Conservation (phyloP, 2,329 filamentous ascomycete genomes). For the Alternaria ethzedia region DNA sequence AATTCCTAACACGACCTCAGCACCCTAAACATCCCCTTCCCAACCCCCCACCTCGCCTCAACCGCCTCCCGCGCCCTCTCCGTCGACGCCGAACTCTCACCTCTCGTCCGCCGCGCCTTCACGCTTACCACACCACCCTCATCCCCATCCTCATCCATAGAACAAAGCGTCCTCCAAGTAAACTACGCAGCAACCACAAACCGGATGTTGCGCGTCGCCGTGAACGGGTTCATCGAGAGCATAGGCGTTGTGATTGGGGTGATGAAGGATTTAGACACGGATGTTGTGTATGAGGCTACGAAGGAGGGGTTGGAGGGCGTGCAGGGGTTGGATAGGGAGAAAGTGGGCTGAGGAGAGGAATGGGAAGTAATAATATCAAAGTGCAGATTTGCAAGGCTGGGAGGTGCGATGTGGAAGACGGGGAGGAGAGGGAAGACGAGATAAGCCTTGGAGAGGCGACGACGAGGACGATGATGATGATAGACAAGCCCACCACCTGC, state of each 20-base stretch:
- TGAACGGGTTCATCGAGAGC: constrained; percentile 96
- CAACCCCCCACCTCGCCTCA: constrained; percentile 76
- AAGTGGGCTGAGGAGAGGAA: constrained; percentile 10
- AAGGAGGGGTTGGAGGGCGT: constrained; percentile 60
- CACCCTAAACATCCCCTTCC: constrained; percentile 79
- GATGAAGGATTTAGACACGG: constrained; percentile 88
- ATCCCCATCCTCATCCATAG: constrained; percentile 1
- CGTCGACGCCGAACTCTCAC: constrained; percentile 89
- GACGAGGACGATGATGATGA: neutral
- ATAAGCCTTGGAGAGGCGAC: neutral
- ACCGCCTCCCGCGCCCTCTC: constrained; percentile 76
- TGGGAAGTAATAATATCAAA: fast-evolving
- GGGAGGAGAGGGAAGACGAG: neutral
- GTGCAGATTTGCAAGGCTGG: neutral
- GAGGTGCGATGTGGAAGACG: neutral
- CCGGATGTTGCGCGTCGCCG: constrained; percentile 92
- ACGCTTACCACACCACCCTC: constrained; percentile 52
- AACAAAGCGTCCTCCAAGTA: constrained; percentile 66
- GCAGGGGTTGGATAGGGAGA: constrained; percentile 82
- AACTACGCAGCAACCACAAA: constrained; percentile 90
- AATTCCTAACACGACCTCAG: constrained; percentile 53
- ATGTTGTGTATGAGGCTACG: constrained; percentile 67
- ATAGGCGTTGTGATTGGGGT: constrained; percentile 82
- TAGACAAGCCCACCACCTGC: neutral
- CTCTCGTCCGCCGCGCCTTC: constrained; percentile 77